Base-by-base conservation (phyloP, 2,329 filamentous ascomycete species). In the Epichloe amarillans region DNA sequence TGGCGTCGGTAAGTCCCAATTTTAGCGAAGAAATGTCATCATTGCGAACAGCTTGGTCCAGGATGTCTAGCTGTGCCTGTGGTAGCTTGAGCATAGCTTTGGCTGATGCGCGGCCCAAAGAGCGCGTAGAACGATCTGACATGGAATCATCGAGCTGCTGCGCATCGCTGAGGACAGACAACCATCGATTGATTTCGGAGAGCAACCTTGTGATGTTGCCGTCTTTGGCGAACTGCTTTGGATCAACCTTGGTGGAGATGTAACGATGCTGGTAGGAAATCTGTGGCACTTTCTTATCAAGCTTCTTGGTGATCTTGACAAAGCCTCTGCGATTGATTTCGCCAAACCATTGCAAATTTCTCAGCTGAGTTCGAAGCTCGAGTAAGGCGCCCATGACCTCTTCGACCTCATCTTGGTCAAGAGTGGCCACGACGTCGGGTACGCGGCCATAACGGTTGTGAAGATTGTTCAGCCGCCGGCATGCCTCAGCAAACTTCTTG, bases 231-330 rank as follows among this genome's bases (percentile, higher is more conserved):
- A 98, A 98, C 0, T 87, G 80, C 57, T 83, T 84, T 2, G 87
- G 83, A 58, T 95, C 88, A 52, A 98, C 91, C 70, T 94, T 95
- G 45, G 88, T 88, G 40, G 86, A 82, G 53, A 98, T 76, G 62
- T 97, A 98, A 52, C 83, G 80, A 63, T 87, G 83, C 70, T 96
- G 90, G 0, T 87, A 84, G 47, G 83, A 78, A 3, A 82, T 80
- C 44, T 80, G 77, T 1, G 84, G 77, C 3, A 96, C 80, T 70
- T 95, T 96, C 72, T 98, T 98, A 69, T 98, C 93, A 44, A 96
- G 73, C 69, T 98, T 98, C 73, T 98, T 98, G 48, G 93, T 95
- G 66, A 98, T 98, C 72, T 98, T 98, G 66, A 94, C 81, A 62
- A 98, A 98, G 2, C 93, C 93, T 56, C 88, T 79, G 49, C 90